These are phyloP conservation scores for Glycine latifolia DNA, from an alignment of 306 rosid species.

Conservation along the genomic window DNA sequence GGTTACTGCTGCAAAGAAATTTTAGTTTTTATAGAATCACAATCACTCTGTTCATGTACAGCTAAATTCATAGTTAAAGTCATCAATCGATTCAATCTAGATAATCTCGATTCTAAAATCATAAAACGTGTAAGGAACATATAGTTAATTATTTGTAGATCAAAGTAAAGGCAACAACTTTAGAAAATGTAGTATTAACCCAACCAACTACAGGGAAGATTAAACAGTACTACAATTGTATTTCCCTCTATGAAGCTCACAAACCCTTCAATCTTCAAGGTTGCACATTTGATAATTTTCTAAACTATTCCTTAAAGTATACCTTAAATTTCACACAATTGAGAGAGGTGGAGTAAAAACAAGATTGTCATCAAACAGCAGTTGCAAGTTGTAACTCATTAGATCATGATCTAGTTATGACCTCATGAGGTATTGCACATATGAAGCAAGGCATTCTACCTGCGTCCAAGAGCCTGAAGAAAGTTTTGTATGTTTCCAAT, in stretches of 20 bases:
- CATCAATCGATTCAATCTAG: neutral
- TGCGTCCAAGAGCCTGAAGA: conserved; percentile 83
- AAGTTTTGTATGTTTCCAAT: conserved; percentile 89
- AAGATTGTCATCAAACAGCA: neutral
- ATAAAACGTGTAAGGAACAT: neutral
- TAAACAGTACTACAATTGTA: neutral
- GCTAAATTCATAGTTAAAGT: neutral
- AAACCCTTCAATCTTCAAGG: neutral
- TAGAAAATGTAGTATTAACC: neutral
- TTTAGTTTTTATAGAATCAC: too few relatives aligned
- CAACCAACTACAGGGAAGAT: conserved; percentile 9
- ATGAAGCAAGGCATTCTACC: conserved; percentile 54
- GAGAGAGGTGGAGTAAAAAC: neutral
- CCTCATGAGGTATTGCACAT: neutral
- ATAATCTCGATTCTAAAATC: conserved; percentile 6
- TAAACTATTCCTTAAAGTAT: conserved; percentile 9
- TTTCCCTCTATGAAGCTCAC: neutral
- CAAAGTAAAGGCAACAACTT: neutral
- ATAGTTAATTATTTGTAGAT: neutral
- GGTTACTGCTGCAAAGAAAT: too few relatives aligned
- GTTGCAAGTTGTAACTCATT: neutral
- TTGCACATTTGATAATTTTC: neutral
- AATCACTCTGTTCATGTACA: too few relatives aligned
- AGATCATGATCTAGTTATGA: neutral
- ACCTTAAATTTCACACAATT: neutral